Evolutionary conservation across 768 basidiomycete species (phyloP), one percentile per base, ranked within the genome.

Genomic region (Leucogyrophana mollusca): DNA sequence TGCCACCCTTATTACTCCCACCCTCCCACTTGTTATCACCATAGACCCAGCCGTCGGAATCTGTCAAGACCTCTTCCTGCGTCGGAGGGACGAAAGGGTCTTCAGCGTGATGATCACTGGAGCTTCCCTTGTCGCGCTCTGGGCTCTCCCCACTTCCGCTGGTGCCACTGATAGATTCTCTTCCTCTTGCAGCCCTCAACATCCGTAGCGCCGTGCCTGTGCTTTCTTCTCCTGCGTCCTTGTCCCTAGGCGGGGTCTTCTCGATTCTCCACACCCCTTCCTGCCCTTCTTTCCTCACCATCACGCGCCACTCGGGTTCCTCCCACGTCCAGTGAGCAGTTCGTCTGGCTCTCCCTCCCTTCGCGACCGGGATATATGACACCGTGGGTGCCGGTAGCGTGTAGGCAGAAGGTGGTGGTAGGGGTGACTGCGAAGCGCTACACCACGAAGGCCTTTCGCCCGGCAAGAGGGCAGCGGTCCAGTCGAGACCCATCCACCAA

Each of bases 401-500:
- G 61, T 94, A 84, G 5, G 80, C 73, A 55, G 80, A 74, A 3
- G 92, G 85, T 3, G 89, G 83, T 9, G 83, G 74, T 35, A 90
- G 72, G 39, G 88, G 55, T 73, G 71, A 54, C 77, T 81, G 45
- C 68, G 63, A 22, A 68, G 69, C 17, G 76, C 77, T 66, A 72
- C 70, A 91, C 94, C 93, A 97, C 1, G 90, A 88, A 0, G 94
- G 91, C 4, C 93, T 83, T 58, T 97, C 94, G 14, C 79, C 79
- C 0, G 94, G 94, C 13, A 96, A 78, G 7, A 97, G 78, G 1
- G 93, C 92, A 3, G 90, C 87, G 2, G 94, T 95, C 90, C 90
- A 97, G 67, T 96, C 94, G 35, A 97, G 78, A 10, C 89, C 93
- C 80, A 97, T 82, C 94, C 94, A 97, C 94, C 94, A 95, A 5